phyloP scores from a whole-genome alignment of 1,139 yeast genomes.

The Scheffersomyces quercinus region DNA sequence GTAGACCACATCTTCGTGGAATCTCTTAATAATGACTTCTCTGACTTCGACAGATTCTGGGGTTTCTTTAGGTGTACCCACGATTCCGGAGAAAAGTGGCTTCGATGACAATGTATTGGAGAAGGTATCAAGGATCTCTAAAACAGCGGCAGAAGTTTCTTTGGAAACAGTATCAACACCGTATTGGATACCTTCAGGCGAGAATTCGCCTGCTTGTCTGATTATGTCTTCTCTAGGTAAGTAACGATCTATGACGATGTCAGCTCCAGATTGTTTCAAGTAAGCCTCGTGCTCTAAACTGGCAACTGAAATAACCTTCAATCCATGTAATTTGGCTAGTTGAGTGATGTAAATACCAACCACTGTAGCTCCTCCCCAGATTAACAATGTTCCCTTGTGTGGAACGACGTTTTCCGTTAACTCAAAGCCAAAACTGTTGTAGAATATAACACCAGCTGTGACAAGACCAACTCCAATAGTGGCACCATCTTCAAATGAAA shows the following conservation, averaged over 20 bases:
- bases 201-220: constrained; percentile 9
- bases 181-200: constrained; percentile 16
- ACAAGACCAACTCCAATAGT: constrained; percentile 50
- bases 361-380: constrained; percentile 29
- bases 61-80: constrained; percentile 31
- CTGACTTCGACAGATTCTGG: constrained; percentile 25
- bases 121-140: constrained; percentile 23
- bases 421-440: constrained; percentile 30
- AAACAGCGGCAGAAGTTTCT: constrained; percentile 34
- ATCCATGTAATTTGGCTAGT: constrained; percentile 36
- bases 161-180: constrained; percentile 50
- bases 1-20: constrained; percentile 43
- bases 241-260: constrained; percentile 38
- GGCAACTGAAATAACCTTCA: constrained; percentile 40
- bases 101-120: constrained; percentile 5
- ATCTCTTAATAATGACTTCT: constrained; percentile 38
- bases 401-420: constrained; percentile 4
- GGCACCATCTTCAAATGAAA: constrained; percentile 40
- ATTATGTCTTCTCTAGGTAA: constrained; percentile 22
- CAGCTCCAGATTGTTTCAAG: constrained; percentile 38
- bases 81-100: constrained; percentile 37
- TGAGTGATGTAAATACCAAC: constrained; percentile 45
- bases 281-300: constrained; percentile 29
- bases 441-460: constrained; percentile 41
- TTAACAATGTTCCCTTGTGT: constrained; percentile 8